Conservation (phyloP, 495 filamentous ascomycete species). For the Lichenothelia convexa region DNA sequence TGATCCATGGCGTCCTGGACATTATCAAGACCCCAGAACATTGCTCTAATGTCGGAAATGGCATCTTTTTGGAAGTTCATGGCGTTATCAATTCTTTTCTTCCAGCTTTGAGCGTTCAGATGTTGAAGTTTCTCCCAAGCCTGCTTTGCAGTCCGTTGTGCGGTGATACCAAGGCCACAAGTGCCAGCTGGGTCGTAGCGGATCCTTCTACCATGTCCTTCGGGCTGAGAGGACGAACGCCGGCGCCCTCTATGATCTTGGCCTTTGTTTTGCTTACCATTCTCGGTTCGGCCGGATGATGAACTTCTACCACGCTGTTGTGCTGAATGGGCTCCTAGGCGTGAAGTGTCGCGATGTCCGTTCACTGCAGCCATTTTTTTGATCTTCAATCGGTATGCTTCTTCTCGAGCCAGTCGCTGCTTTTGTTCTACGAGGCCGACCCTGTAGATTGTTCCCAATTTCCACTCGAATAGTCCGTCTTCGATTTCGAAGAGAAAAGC, state of each 20-base stretch:
- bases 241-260: slow-evolving; percentile 8
- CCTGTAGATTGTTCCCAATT: slow-evolving; percentile 80
- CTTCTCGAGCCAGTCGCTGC: slow-evolving; percentile 74
- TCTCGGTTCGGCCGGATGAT: slow-evolving; percentile 7
- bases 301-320: slow-evolving; percentile 18
- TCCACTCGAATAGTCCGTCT: slow-evolving; percentile 95
- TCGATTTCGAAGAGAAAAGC: slow-evolving; percentile 78
- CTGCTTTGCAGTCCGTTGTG: slow-evolving; percentile 50
- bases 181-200: slow-evolving; percentile 67
- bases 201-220: slow-evolving; percentile 29
- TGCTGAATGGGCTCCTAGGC: slow-evolving; percentile 32
- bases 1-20: slow-evolving; percentile 64
- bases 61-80: slow-evolving; percentile 48
- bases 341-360: slow-evolving; percentile 30
- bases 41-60: slow-evolving; percentile 59
- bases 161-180: slow-evolving; percentile 44
- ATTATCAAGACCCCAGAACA: slow-evolving; percentile 73
- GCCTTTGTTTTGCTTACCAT: background rate
- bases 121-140: slow-evolving; percentile 57
- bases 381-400: slow-evolving; percentile 72
- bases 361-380: slow-evolving; percentile 58
- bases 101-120: slow-evolving; percentile 83
- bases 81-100: slow-evolving; percentile 66
- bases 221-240: slow-evolving; percentile 20
- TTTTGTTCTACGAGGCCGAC: slow-evolving; percentile 72